Base-by-base conservation (phyloP, 768 basidiomycete genomes). In the Podaxis sp. region DNA sequence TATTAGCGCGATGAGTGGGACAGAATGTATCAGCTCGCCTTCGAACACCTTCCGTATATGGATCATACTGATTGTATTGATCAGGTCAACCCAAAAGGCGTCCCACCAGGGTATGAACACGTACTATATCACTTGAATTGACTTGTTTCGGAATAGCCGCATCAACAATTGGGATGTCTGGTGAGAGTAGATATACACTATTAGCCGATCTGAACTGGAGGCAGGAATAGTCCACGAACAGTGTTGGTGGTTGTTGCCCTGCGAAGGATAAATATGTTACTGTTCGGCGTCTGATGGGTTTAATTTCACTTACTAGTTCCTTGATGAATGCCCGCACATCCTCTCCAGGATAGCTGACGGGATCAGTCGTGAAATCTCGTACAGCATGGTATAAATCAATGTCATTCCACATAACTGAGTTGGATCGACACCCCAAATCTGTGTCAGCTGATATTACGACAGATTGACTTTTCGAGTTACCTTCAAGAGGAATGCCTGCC, bases 401-500 rank as follows among this genome's bases (percentile, higher is more conserved):
- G 64, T 90, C 89, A 66, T 87, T 89, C 89, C 89, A 90, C 79
- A 88, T 88, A 47, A 84, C 87, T 87, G 37, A 50, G 37, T 32
- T 51, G 27, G 25, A 56, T 48, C 40, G 27, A 44, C 27, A 23
- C 40, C 47, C 57, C 55, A 56, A 59, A 50, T 58, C 60, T 18
- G 42, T 23, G 55, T 48, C n/a, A 42, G 38, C 36, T 38, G 46
- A n/a, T 42, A 10, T n/a, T 21, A n/a, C 48, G 27, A 63, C 13
- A 37, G 51, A 57, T 50, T 46, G 38, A 46, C 25, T 47, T 57
- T 61, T 65, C 48, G 50, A 51, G 63, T 32, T 25, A 85, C 85
- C 83, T 82, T 93, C 90, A 4, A 93, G 77, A n/a, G 91, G 91
- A 61, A 93, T 83, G 55, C 83, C 77, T 0, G 89, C 88, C 21